Conservation (phyloP, 768 basidiomycete genomes). For the Floccularia luteovirens region DNA sequence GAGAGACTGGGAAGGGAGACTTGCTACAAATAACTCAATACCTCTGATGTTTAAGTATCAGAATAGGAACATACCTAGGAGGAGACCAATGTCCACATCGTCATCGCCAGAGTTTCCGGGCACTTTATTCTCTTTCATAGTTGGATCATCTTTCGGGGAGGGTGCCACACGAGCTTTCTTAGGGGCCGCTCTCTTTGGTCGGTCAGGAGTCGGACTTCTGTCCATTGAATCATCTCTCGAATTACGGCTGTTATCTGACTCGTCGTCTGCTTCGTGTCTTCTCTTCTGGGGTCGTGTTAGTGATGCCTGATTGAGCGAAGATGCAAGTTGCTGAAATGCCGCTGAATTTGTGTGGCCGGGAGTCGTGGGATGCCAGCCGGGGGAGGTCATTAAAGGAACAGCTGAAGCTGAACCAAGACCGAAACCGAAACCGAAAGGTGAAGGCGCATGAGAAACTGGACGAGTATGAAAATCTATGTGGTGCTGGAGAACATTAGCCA, state of each 20-base stretch:
- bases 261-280: constrained; percentile 64
- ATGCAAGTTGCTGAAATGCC: constrained; percentile 48
- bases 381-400: constrained; percentile 28
- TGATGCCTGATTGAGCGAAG: constrained; percentile 33
- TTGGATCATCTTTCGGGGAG: constrained; percentile 30
- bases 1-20: constrained; percentile 69
- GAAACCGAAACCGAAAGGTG: constrained; percentile 71
- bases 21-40: constrained; percentile 37
- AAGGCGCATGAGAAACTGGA: constrained; percentile 50
- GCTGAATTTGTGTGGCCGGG: constrained; percentile 43
- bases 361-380: constrained; percentile 40
- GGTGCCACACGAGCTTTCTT: constrained; percentile 52
- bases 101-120: constrained; percentile 32
- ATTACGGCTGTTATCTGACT: constrained; percentile 30
- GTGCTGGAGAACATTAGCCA: constrained; percentile 68
- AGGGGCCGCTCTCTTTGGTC: constrained; percentile 58
- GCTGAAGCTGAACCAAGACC: constrained; percentile 41
- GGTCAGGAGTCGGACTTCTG: constrained; percentile 78
- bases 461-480: constrained; percentile 58
- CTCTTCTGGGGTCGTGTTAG: constrained; percentile 48
- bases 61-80: constrained; percentile 52
- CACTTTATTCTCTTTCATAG: constrained; percentile 42
- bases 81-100: constrained; percentile 72
- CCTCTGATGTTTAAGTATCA: constrained; percentile 6
- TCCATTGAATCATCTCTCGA: constrained; percentile 71